Conservation (phyloP, 148 eudicot genomes). For the Amaranthus palmeri region DNA sequence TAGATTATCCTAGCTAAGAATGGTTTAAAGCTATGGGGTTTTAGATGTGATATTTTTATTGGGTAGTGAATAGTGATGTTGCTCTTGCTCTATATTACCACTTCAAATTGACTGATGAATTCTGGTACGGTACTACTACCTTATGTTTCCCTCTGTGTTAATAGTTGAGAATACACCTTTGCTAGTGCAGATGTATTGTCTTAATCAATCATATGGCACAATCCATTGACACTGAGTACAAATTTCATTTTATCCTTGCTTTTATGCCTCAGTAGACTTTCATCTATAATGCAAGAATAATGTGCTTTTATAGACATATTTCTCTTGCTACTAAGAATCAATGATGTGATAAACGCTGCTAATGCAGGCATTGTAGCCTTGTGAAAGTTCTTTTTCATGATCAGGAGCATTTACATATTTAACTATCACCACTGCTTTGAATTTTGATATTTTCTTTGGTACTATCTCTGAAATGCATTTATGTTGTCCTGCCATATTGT, state of each 20-base stretch:
- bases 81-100: not conserved
- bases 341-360: not conserved
- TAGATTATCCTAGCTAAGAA: not conserved
- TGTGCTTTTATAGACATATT: too few relatives aligned
- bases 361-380: not conserved
- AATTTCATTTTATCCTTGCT: too few relatives aligned
- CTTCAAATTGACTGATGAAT: not conserved
- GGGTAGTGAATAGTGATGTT: not conserved
- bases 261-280: too few relatives aligned
- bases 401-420: not conserved
- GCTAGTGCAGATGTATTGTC: not conserved
- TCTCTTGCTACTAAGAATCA: too few relatives aligned
- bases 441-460: too few relatives aligned
- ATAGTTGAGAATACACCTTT: not conserved
- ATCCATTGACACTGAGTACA: not conserved
- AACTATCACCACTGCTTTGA: too few relatives aligned
- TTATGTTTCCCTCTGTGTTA: not conserved
- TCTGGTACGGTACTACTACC: not conserved
- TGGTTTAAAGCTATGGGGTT: not conserved
- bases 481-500: not conserved
- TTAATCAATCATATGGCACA: not conserved
- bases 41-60: not conserved
- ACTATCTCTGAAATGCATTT: not conserved
- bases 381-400: not conserved
- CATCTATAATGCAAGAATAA: too few relatives aligned